Evolutionary conservation across 2,329 filamentous ascomycete genomes (phyloP).

Genomic region (Diaporthe amygdali): DNA sequence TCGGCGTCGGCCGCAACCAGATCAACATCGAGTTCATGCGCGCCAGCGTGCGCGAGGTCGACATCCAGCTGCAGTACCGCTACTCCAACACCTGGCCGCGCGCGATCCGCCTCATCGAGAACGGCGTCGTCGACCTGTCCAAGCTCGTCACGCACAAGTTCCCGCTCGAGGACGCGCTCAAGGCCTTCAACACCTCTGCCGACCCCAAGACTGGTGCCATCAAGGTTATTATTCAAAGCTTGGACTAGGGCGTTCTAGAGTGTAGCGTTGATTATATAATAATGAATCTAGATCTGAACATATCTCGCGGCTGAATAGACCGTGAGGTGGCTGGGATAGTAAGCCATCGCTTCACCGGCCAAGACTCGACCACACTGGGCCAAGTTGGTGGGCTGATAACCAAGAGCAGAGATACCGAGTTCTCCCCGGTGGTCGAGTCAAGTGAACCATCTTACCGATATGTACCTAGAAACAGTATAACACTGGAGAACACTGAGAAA

Average conservation of each 20-base stretch:
- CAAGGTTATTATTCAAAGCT: conserved; percentile 91
- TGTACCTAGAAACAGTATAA: neutral
- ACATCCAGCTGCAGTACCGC: conserved; percentile 95
- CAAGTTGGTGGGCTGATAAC: neutral
- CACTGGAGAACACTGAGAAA: neutral
- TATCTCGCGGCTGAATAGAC: neutral
- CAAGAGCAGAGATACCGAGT: neutral
- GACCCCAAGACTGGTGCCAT: conserved; percentile 94
- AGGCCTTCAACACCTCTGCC: conserved; percentile 88
- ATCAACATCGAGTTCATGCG: conserved; percentile 97
- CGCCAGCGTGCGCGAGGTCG: conserved; percentile 87
- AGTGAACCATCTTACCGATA: neutral
- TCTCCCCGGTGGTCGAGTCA: neutral
- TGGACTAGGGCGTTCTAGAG: conserved; percentile 47
- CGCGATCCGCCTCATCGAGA: conserved; percentile 86
- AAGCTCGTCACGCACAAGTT: conserved; percentile 90
- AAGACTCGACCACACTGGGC: neutral
- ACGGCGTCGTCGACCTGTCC: conserved; percentile 80
- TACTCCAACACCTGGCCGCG: conserved; percentile 97
- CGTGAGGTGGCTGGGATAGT: neutral
- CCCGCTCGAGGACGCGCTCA: conserved; percentile 81
- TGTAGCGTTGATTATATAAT: neutral
- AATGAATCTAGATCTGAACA: neutral
- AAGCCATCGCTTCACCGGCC: neutral
- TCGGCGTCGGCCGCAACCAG: conserved; percentile 93